These are phyloP conservation scores for Tagetes patula DNA, from an alignment of 129 eudicot genomes.

Conservation along the genomic window DNA sequence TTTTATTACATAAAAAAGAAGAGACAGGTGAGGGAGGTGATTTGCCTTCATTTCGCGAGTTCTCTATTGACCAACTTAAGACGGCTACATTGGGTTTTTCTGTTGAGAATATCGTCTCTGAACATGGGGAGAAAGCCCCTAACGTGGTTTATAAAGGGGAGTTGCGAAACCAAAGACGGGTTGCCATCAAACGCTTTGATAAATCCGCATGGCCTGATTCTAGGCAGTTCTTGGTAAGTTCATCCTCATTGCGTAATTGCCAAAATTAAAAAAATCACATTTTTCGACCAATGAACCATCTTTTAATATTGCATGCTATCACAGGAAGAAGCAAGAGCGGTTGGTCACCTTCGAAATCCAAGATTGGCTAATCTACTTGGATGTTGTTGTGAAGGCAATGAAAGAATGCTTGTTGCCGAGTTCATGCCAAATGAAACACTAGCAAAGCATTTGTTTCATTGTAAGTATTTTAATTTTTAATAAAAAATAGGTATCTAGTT, in stretches of 20 bases:
- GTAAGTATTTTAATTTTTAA: constrained; percentile 42
- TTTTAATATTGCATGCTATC: constrained; percentile 17
- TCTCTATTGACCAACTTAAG: constrained; percentile 66
- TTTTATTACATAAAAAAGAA: constrained; percentile 47
- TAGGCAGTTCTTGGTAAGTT: constrained; percentile 71
- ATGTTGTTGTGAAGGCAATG: constrained; percentile 88
- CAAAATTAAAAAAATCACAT: background rate
- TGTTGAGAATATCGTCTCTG: constrained; percentile 84
- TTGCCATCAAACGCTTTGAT: constrained; percentile 81
- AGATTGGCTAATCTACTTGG: constrained; percentile 84
- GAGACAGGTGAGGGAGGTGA: constrained; percentile 57
- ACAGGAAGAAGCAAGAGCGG: constrained; percentile 92
- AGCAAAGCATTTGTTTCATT: constrained; percentile 84
- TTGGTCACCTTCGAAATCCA: constrained; percentile 77
- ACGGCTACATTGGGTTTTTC: constrained; percentile 83
- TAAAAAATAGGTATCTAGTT: background rate
- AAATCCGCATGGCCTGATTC: constrained; percentile 92
- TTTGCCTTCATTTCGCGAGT: constrained; percentile 66
- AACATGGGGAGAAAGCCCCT: constrained; percentile 93
- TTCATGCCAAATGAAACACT: constrained; percentile 92
- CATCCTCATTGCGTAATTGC: background rate
- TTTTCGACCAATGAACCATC: constrained; percentile 11
- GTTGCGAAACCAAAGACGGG: constrained; percentile 63
- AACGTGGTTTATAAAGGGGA: constrained; percentile 89
- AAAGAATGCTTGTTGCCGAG: constrained; percentile 80